Percentiles rank a stretch among this genome's conserved stretches.
These are phyloP conservation scores for Drechslerella stenobrocha DNA, from an alignment of 2,329 filamentous ascomycete genomes.

Conservation along the genomic window DNA sequence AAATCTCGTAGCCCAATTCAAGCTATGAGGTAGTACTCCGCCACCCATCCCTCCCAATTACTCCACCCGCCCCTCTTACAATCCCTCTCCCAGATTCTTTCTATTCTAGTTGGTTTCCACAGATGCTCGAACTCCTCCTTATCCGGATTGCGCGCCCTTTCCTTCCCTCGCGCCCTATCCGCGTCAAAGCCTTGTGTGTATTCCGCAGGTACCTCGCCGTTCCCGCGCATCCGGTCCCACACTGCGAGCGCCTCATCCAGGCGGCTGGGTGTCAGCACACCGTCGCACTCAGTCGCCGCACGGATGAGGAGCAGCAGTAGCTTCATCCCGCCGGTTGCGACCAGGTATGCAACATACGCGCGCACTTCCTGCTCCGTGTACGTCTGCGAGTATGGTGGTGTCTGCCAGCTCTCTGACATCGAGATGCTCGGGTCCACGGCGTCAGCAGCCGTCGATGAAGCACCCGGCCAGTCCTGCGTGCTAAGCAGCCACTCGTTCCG, in stretches of 20 bases:
- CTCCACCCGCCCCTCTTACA: constrained; percentile 46
- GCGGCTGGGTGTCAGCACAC: constrained; percentile 21
- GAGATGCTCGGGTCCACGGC: constrained; percentile 1
- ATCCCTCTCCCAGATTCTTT: constrained; percentile 46
- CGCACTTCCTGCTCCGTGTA: constrained; percentile 43
- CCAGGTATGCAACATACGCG: constrained; percentile 37
- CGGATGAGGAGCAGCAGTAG: constrained; percentile 18
- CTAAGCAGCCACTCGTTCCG: constrained; percentile 26
- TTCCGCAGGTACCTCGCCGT: constrained; percentile 19
- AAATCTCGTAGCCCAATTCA: constrained; percentile 10
- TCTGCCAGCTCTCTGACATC: constrained; percentile 40
- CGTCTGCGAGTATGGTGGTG: constrained; percentile 35
- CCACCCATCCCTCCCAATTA: constrained; percentile 48
- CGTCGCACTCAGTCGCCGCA: constrained; percentile 15
- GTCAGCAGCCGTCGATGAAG: constrained; percentile 9
- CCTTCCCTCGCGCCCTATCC: constrained; percentile 29
- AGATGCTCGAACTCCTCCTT: constrained; percentile 26
- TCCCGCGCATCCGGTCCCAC: constrained; percentile 20
- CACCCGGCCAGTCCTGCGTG: constrained; percentile 36
- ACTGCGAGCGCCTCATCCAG: constrained; percentile 17
- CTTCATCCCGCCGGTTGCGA: constrained; percentile 42
- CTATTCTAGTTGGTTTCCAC: constrained; percentile 35
- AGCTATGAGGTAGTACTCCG: constrained; percentile 45
- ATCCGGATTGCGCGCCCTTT: constrained; percentile 25
- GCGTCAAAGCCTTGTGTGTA: constrained; percentile 34